Evolutionary conservation across 2,329 filamentous ascomycete genomes (phyloP).

Genomic region (Fusarium sp.): DNA sequence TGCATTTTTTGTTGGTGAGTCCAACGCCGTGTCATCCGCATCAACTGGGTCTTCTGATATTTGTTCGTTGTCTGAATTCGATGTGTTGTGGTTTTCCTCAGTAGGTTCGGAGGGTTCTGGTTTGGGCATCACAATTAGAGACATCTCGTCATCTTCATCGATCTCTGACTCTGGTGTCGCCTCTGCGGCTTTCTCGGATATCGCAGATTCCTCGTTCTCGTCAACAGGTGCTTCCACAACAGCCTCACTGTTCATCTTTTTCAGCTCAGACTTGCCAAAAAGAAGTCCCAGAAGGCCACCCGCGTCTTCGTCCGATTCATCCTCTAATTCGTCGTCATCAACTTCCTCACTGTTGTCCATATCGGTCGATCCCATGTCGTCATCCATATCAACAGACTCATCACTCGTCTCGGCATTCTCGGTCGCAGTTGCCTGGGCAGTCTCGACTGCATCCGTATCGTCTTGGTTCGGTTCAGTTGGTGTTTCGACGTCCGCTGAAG

Average conservation of each 20-base stretch:
- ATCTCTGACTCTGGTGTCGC: conserved; percentile 2
- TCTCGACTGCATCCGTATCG: conserved; percentile 44
- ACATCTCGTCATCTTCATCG: conserved; percentile 54
- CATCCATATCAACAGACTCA: conserved; percentile 77
- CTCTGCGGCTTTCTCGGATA: conserved; percentile 27
- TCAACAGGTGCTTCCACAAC: conserved; percentile 27
- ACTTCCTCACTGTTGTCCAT: conserved; percentile 59
- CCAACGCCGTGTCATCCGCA: neutral
- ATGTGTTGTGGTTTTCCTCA: conserved; percentile 4
- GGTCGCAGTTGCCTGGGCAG: conserved; percentile 41
- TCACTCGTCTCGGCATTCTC: conserved; percentile 66
- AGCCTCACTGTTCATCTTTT: conserved; percentile 63
- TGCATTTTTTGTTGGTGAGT: neutral
- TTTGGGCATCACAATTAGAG: conserved; percentile 52
- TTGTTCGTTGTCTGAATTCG: neutral
- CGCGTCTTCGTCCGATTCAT: conserved; percentile 59
- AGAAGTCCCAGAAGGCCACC: conserved; percentile 68
- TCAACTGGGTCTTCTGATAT: neutral
- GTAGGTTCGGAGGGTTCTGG: conserved; percentile 31
- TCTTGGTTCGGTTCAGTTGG: conserved; percentile 42
- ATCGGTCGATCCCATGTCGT: conserved; percentile 72
- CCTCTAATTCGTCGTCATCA: conserved; percentile 60
- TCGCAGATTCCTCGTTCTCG: conserved; percentile 47
- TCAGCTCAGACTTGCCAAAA: conserved; percentile 70
- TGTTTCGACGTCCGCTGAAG: conserved; percentile 46